A percentile compares a stretch with the other conserved stretches of the same genome.
These are phyloP conservation scores for Akanthomyces lecanii DNA, from an alignment of 2,329 filamentous ascomycete species.

Conservation along the genomic window DNA sequence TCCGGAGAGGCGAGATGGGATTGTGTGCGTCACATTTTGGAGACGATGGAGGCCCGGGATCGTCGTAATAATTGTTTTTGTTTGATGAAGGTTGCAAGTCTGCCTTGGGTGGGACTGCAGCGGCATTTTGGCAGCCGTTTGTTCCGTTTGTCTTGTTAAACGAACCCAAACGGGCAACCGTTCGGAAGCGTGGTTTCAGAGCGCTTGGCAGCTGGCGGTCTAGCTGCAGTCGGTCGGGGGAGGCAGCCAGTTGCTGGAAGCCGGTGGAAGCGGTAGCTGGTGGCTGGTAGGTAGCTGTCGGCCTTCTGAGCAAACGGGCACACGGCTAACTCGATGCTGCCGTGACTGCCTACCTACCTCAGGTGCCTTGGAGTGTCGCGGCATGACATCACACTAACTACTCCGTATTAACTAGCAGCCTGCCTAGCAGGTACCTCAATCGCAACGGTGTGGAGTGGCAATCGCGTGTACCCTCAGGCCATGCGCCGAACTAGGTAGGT, in stretches of 20 bases:
- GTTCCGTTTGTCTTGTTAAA: neutral
- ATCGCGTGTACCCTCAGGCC: neutral
- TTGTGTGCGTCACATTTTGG: neutral
- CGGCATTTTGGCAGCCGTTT: neutral
- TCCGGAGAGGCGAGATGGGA: neutral
- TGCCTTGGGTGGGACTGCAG: neutral
- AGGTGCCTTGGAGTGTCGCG: neutral
- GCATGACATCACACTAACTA: constrained; percentile 4
- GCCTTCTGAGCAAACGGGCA: too few relatives aligned
- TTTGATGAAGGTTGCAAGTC: neutral
- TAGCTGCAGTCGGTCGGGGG: neutral
- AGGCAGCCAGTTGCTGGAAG: neutral
- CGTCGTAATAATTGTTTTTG: neutral
- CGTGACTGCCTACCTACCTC: too few relatives aligned
- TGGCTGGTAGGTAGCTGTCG: too few relatives aligned
- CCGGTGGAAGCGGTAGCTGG: too few relatives aligned
- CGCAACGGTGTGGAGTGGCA: constrained; percentile 5
- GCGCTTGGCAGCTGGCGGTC: neutral
- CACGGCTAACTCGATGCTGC: too few relatives aligned
- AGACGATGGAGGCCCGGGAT: neutral
- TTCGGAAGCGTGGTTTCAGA: neutral
- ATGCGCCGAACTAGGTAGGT: neutral
- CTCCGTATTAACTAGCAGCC: too few relatives aligned
- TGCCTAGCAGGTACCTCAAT: constrained; percentile 2
- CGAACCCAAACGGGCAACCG: neutral